Evolutionary conservation across 352 stramenopile genomes (phyloP), one percentile per base, ranked within the genome.

Genomic region (Globisporangium spinosum): DNA sequence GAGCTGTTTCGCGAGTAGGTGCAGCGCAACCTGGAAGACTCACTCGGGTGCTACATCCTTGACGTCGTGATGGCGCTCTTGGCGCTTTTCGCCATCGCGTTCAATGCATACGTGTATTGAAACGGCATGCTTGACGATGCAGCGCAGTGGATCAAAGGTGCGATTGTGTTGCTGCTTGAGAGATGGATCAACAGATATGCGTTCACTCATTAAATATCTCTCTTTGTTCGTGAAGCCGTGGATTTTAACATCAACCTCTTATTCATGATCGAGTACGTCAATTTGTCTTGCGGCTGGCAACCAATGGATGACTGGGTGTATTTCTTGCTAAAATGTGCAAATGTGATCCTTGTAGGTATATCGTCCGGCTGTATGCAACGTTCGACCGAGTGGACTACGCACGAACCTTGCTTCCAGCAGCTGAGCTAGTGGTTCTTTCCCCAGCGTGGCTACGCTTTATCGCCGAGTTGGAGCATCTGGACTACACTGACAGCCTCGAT

Each of bases 11-110:
- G 81, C 20, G 79, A 89, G 53, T 94, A 82, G 80, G 73, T 90
- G 56, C 82, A 90, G 32, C 82, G 86, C 49, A 94, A 90, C 55
- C 78, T 92, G 10, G 82, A 91, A 68, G 85, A 84, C 38, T 89
- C 83, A 32, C 77, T 80, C 12, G 76, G 72, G 5, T 83, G 78
- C 15, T 87, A 65, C 57, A 40, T 76, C 38, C 69, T 85, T 27
- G 73, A 83, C 17, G 43, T 67, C 2, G 57, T 71, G 7, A 87
- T 89, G 72, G 78, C 79, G 6, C 38, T 84, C 9, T 65, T 91
- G 9, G 90, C 83, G 64, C 68, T 85, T 5, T 89, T 89, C 35
- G 77, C 90, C 61, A 84, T 89, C 38, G 57, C 85, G 2, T 86
- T 87, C 34, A 87, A 92, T 64, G 73, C 90, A 1, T 83, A 75